Percentiles rank a stretch among this genome's conserved stretches.
phyloP scores from a whole-genome alignment of 2,329 filamentous ascomycete genomes.

The Capronia epimyces region DNA sequence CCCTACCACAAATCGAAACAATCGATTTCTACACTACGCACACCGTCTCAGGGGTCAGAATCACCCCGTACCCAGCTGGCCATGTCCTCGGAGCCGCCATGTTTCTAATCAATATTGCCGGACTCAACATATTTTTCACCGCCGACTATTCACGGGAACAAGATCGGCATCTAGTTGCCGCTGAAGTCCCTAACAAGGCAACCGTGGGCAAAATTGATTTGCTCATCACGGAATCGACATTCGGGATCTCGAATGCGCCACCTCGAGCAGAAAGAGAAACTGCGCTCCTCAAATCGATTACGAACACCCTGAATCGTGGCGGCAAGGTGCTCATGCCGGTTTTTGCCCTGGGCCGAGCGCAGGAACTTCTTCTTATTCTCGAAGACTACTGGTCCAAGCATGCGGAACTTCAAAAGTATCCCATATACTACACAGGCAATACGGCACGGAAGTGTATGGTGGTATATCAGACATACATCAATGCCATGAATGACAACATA shows the following conservation, averaged over 20 bases:
- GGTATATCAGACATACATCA: conserved; percentile 96
- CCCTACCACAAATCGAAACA: conserved; percentile 88
- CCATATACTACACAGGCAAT: conserved; percentile 96
- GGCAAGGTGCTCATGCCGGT: conserved; percentile 92
- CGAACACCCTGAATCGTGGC: conserved; percentile 80
- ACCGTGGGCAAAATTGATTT: conserved; percentile 83
- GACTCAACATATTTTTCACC: conserved; percentile 93
- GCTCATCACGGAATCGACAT: conserved; percentile 94
- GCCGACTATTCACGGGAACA: conserved; percentile 96
- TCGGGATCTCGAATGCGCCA: conserved; percentile 89
- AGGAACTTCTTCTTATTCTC: conserved; percentile 87
- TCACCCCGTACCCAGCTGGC: conserved; percentile 93
- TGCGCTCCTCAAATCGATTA: conserved; percentile 92
- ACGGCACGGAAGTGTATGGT: conserved; percentile 96
- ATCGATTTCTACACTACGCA: conserved; percentile 98
- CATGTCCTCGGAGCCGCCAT: conserved; percentile 98
- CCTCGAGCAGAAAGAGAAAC: conserved; percentile 87
- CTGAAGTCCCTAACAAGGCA: conserved; percentile 65
- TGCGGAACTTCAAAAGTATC: conserved; percentile 77
- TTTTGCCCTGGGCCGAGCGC: conserved; percentile 86
- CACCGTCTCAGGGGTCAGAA: conserved; percentile 90
- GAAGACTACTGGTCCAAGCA: conserved; percentile 97
- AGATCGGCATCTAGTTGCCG: conserved; percentile 90
- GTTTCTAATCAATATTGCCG: conserved; percentile 96
- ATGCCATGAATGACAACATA: conserved; percentile 99